Percentiles rank a stretch among this genome's conserved stretches.
These are phyloP conservation scores for Pseudocercospora eumusae DNA, from an alignment of 2,329 filamentous ascomycete species.

Conservation along the genomic window DNA sequence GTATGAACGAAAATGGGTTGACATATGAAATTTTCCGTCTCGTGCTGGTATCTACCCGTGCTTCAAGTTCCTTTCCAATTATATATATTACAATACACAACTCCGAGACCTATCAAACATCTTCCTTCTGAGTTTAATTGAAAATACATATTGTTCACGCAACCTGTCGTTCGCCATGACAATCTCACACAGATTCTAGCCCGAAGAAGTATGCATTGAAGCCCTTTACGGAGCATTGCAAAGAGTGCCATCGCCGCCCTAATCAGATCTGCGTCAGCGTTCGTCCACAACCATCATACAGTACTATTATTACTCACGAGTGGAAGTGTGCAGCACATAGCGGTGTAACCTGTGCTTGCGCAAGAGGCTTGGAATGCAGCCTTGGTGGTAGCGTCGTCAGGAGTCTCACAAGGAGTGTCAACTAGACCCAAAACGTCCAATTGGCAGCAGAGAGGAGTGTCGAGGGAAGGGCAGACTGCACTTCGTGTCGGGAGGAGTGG, in stretches of 20 bases:
- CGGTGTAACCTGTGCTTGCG: conserved; percentile 19
- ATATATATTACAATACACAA: background rate
- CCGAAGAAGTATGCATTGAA: background rate
- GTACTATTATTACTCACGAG: conserved; percentile 21
- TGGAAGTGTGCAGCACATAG: conserved; percentile 27
- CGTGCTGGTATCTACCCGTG: background rate
- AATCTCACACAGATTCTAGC: too few species aligned
- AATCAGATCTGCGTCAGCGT: background rate
- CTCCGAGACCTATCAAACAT: background rate
- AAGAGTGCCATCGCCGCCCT: conserved; percentile 25
- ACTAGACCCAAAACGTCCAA: conserved; percentile 21
- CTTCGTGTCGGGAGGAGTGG: conserved; percentile 14
- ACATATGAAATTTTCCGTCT: background rate
- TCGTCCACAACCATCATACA: background rate
- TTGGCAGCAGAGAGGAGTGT: conserved; percentile 28
- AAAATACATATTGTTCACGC: background rate
- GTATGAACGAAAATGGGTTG: background rate
- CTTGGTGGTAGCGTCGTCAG: conserved; percentile 10
- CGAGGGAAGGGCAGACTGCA: conserved; percentile 23
- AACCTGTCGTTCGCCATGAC: too few species aligned
- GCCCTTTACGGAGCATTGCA: conserved; percentile 22
- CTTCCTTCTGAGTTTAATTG: background rate
- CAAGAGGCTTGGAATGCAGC: conserved; percentile 18
- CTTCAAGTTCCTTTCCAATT: background rate
- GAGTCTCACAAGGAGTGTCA: conserved; percentile 22